These are phyloP conservation scores for Blastocystis hominis DNA, from an alignment of 352 stramenopile species.

Conservation along the genomic window DNA sequence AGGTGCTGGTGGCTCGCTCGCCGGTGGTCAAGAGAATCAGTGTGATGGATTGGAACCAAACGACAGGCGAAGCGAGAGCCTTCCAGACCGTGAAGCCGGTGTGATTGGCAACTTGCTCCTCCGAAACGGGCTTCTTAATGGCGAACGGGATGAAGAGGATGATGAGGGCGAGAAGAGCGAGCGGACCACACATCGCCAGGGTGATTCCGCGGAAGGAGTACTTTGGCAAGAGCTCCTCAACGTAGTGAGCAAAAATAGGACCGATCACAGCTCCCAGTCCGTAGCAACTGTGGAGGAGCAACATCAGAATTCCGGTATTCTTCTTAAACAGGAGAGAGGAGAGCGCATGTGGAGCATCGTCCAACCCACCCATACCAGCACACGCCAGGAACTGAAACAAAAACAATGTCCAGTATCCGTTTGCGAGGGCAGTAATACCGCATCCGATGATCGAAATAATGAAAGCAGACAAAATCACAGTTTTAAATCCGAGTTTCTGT, in stretches of 20 bases:
- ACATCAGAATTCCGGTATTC: constrained; percentile 52
- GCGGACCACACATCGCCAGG: background rate
- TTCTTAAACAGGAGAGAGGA: constrained; percentile 47
- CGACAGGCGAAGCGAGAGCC: constrained; percentile 30
- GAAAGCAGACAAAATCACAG: constrained; percentile 13
- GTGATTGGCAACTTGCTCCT: background rate
- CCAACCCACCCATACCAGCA: constrained; percentile 24
- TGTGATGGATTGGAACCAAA: constrained; percentile 31
- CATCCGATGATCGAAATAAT: constrained; percentile 35
- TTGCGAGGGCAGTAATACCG: background rate
- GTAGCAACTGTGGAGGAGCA: constrained; percentile 51
- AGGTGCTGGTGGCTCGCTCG: constrained; percentile 41
- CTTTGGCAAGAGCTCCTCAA: constrained; percentile 19
- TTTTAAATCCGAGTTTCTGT: constrained; percentile 45
- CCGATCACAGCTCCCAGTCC: constrained; percentile 50
- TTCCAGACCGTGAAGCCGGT: background rate
- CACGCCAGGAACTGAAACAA: constrained; percentile 39
- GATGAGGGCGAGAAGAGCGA: background rate
- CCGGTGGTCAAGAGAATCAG: constrained; percentile 42
- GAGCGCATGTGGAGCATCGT: constrained; percentile 14
- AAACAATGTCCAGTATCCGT: background rate
- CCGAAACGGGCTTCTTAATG: constrained; percentile 15
- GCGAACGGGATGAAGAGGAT: constrained; percentile 26
- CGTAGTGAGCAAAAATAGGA: constrained; percentile 3
- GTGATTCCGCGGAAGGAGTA: constrained; percentile 47